Evolutionary conservation across 208 protist genomes (phyloP), one percentile per base, ranked within the genome.

Genomic region (Leishmania major): DNA sequence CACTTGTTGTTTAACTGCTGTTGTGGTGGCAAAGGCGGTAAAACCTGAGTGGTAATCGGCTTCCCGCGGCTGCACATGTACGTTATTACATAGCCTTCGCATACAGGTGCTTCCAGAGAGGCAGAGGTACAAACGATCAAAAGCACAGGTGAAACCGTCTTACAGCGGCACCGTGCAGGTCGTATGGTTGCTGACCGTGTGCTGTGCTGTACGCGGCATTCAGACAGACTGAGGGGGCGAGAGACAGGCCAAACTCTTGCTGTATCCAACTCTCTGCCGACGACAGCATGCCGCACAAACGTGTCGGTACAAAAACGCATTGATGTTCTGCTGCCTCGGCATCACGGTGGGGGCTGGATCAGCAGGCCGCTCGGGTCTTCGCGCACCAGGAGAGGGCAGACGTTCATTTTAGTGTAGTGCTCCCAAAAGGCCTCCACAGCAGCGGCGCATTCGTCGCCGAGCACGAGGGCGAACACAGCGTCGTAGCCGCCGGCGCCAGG

Each of bases 401-500:
- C 89, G 72, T 85, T 83, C 79, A 96, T 85, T 15, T 47, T 45
- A 2, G 35, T 35, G 82, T 95, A 97, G 31, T 22, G 40, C 85
- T 96, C 90, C 95, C 95, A 97, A 67, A 93, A 96, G 66, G 55
- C 55, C 83, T 96, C 93, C 51, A 97, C 92, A 15, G 57, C 81
- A 17, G 71, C 72, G 15, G 90, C 91, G 47, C 84, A 84, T 28
- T 85, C 91, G 64, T 96, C 89, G 40, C 92, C 92, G 4, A 98
- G 62, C n/a, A 92, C 91, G 2, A 98, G 82, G 43, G 94, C 96
- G 88, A 97, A 98, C 22, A 99, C 88, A 45, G 98, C 96, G 75
- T 99, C 98, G 86, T 97, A 98, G 51, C 98, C 98, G 75, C 98
- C 98, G 15, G 97, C 97, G 45, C 98, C 98, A 37, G 98, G 97